Base-by-base conservation (phyloP, 1,284 basidiomycete genomes). In the Moesziomyces sp. region DNA sequence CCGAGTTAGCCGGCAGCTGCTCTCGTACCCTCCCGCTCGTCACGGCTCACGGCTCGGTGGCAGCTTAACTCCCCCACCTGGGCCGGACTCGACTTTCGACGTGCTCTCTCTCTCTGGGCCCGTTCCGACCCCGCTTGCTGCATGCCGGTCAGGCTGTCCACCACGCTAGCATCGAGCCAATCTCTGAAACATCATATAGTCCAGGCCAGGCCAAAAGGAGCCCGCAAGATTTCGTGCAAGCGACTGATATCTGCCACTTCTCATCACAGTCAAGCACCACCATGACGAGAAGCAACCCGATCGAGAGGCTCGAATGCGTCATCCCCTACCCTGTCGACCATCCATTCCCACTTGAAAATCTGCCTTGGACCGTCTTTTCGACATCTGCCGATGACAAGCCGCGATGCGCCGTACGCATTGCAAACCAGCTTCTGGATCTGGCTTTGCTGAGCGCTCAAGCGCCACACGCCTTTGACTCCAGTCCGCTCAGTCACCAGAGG, bases 281-380 rank as follows among this genome's bases (percentile, higher is more conserved):
- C 14, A 54, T 54, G 52, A 54, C 52, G 8, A 54, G 19, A 23
- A 24, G n/a, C 11, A 46, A 38, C 23, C 44, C 44, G 5, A 54
- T 46, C 52, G 52, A 46, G 45, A 44, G 52, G 14, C 52, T 54
- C n/a, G 44, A 56, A 6, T 42, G 53, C 53, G 19, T 60, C 46
- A 44, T 71, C 1, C 23, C 47, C 2, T 55, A 72, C 44, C 18
- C 19, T 10, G 34, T 52, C 35, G 51, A 53, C n/a, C 66, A 64
- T 18, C 61, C 63, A 7, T 76, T 76, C 34, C 71, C 74, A 9
- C 46, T 76, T 18, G 44, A 54, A 46, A 76, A 76, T 52, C 49
- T 76, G 40, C 74, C 74, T 16, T 76, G 66, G 55, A 67, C 73
- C 16, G 44, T 76, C 34, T 58, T 76, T 28, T 61, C 66, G 18